These are phyloP conservation scores for Ophiostoma montium DNA, from an alignment of 2,329 filamentous ascomycete species.

Conservation along the genomic window DNA sequence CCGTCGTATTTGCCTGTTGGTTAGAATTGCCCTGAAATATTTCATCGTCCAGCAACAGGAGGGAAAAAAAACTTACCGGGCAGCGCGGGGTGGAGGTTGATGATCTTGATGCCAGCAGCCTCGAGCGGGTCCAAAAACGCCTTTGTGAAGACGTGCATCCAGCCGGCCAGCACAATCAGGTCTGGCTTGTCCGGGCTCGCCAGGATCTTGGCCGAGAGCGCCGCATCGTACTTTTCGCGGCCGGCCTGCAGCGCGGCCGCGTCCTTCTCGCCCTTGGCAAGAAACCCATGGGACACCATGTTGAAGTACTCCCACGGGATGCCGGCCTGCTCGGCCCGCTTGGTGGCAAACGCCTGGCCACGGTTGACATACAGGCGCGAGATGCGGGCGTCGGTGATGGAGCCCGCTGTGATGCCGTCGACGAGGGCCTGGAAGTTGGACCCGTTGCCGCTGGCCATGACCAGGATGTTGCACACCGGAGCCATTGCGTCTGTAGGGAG, in stretches of 20 bases:
- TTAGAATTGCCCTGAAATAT: too few species aligned
- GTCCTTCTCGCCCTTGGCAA: slow-evolving; percentile 44
- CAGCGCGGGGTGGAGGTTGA: slow-evolving; percentile 70
- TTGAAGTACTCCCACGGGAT: slow-evolving; percentile 76
- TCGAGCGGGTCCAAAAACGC: slow-evolving; percentile 57
- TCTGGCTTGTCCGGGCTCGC: slow-evolving; percentile 37
- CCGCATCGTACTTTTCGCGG: slow-evolving; percentile 58
- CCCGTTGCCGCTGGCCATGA: slow-evolving; percentile 61
- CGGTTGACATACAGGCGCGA: slow-evolving; percentile 34
- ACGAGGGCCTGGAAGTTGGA: slow-evolving; percentile 67
- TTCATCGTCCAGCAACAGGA: neutral
- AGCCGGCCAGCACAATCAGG: slow-evolving; percentile 68
- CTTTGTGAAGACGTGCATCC: slow-evolving; percentile 69
- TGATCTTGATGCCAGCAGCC: slow-evolving; percentile 48
- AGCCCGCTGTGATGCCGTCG: slow-evolving; percentile 27
- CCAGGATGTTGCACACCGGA: slow-evolving; percentile 38
- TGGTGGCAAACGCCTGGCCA: slow-evolving; percentile 30
- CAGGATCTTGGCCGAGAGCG: slow-evolving; percentile 55
- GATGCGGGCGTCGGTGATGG: slow-evolving; percentile 29
- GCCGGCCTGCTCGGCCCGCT: slow-evolving; percentile 29
- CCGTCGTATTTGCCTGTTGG: slow-evolving; percentile 58
- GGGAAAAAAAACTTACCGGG: slow-evolving; percentile 32
- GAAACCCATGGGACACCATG: slow-evolving; percentile 56
- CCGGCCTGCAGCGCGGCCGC: slow-evolving; percentile 37
- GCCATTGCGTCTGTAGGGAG: slow-evolving; percentile 1